Evolutionary conservation across 2,329 filamentous ascomycete species (phyloP), one percentile per base, ranked within the genome.

Genomic region (Ceratocystiopsis sp.): DNA sequence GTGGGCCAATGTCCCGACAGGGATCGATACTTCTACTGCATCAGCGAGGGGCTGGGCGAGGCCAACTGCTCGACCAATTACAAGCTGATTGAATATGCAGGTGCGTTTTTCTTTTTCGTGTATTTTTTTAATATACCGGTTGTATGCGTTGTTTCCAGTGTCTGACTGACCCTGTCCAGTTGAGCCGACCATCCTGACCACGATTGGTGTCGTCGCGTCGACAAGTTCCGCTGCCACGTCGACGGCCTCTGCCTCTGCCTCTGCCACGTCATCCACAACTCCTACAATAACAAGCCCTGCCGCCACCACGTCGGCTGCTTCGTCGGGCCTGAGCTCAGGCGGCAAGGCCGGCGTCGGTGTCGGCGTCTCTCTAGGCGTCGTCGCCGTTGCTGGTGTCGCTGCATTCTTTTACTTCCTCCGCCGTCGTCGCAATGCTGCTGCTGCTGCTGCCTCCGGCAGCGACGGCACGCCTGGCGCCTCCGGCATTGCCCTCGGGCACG

Each of bases 1-100:
- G 47, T 53, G 3, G 50, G 33, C 9, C 21, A 44, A 37, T 48
- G 46, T 18, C 41, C 45, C 10, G 45, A 46, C 37, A 51, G 50
- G 40, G 40, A 48, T 2, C 38, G 25, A 13, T 38, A 50, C 37
- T 59, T 52, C 25, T 54, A 49, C 38, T 59, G 57, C 45, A 49
- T 56, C 40, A 49, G 54, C 40, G 4, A 11, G 5, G 45, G 34
- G 5, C 41, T 35, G 16, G 45, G 40, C 42, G 47, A 35, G 29
- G 42, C 17, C n/a, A 48, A 45, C 43, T 49, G 44, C 42, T 45
- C 15, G 46, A 53, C 10, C n/a, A 52, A 13, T 10, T 52, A 18
- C 34, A 18, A 44, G 8, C 17, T 46, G 41, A 46, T 37, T 51
- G 50, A 16, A 34, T 47, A 15, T 49, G 53, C 50, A 16, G 35